phyloP scores from a whole-genome alignment of 2,329 filamentous ascomycete genomes.

The Trichoderma sp. region DNA sequence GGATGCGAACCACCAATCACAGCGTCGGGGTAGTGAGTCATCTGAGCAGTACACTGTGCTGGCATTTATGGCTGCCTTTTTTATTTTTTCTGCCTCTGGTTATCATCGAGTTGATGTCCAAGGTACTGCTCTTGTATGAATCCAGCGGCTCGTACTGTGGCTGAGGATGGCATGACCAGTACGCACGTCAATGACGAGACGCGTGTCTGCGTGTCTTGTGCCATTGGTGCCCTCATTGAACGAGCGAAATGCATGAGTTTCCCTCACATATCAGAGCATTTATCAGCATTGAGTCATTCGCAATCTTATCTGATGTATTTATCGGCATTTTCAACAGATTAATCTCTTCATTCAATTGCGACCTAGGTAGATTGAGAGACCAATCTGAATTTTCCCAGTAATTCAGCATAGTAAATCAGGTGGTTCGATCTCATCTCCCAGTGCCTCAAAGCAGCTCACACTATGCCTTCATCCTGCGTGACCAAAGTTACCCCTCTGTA shows the following conservation, averaged over 20 bases:
- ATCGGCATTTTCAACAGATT: no score
- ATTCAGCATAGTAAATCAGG: background rate
- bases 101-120: no score
- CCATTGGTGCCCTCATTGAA: background rate
- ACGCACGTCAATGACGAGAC: background rate
- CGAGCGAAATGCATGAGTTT: no score
- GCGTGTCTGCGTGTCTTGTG: background rate
- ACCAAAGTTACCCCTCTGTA: background rate
- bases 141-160: background rate
- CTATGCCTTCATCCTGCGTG: background rate
- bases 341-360: background rate
- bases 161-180: background rate
- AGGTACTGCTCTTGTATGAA: background rate
- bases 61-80: background rate
- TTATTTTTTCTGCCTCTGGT: background rate
- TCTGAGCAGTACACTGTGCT: background rate
- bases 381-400: background rate
- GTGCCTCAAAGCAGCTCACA: background rate
- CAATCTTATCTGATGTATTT: no score
- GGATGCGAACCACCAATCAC: background rate
- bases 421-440: background rate
- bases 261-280: background rate
- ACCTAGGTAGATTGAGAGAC: background rate
- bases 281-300: background rate
- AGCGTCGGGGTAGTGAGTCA: background rate